Base-by-base conservation (phyloP, 2,329 filamentous ascomycete genomes). In the Gnomoniopsis smithogilvyi region DNA sequence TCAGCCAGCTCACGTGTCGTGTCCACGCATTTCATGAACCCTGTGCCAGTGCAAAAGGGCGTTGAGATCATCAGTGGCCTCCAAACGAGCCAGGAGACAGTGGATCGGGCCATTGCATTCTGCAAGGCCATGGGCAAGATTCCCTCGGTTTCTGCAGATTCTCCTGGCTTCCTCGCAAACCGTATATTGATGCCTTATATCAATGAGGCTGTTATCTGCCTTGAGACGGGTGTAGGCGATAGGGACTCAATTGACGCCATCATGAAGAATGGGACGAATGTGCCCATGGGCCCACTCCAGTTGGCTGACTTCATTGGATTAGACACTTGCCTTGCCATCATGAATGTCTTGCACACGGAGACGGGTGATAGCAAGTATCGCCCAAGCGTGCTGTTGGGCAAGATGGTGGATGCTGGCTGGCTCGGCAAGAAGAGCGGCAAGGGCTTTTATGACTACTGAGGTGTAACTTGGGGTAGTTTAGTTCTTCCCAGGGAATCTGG, bases 21-120 rank as follows among this genome's bases (percentile, higher is more conserved):
- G 57, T 92, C 91, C 54, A 98, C 95, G 17, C 95, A 99, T 75
- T 99, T 99, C 76, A 99, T 99, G 95, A 99, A 99, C 80, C 95
- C 95, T 0, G 95, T 99, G 0, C 95, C 95, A 2, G 78, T 99
- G 34, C 95, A 98, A 72, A 96, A 96, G 75, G 95, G 95, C 54
- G 95, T 99, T 6, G 95, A 99, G 77, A 97, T 99, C 68, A 98
- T 99, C 72, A 88, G 90, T 54, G 95, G 92, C 33, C 80, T 99
- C 33, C 95, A 99, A 74, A 99, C 95, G 2, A 95, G 91, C 60
- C 78, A 86, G 65, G 83, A 78, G 62, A 98, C 95, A 1, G 77
- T 97, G 48, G 87, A 91, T 19, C 91, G 89, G 0, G 92, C 95
- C 2, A 76, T 98, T 12, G 88, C 84, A 6, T 94, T 99, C 71